These are phyloP conservation scores for Ustilago xerochloae DNA, from an alignment of 1,284 basidiomycete genomes.

Conservation along the genomic window DNA sequence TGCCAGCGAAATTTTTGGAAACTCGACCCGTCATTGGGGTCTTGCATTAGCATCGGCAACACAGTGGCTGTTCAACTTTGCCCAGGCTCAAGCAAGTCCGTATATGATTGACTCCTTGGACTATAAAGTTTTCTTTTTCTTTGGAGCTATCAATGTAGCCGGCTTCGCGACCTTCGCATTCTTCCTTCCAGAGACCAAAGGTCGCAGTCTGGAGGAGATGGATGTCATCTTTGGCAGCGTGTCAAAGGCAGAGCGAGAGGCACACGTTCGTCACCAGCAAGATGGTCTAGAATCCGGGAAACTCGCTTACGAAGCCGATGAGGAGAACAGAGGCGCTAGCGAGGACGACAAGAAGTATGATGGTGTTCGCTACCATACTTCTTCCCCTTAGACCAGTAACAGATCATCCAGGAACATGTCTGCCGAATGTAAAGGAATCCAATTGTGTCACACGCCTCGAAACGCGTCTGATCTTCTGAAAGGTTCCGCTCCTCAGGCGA, in stretches of 20 bases:
- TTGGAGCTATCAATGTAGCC: conserved; percentile 67
- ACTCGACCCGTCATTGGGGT: conserved; percentile 68
- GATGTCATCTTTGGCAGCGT: conserved; percentile 81
- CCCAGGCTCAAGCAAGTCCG: conserved; percentile 69
- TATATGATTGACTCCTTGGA: conserved; percentile 68
- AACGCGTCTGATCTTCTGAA: too few species aligned
- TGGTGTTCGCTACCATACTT: conserved; percentile 3
- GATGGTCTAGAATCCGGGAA: background rate
- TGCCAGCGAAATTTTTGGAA: conserved; percentile 70
- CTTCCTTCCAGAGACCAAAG: conserved; percentile 70
- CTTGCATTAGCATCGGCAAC: conserved; percentile 69
- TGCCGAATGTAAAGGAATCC: too few species aligned
- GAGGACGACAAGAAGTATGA: conserved; percentile 5
- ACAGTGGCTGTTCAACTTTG: conserved; percentile 69
- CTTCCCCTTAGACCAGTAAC: too few species aligned
- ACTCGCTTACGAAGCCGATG: background rate
- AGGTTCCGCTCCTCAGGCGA: too few species aligned
- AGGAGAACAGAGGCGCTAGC: conserved; percentile 4
- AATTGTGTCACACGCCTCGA: too few species aligned
- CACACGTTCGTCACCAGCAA: conserved; percentile 70
- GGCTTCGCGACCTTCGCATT: conserved; percentile 64
- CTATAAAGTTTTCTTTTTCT: conserved; percentile 69
- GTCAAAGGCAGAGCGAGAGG: conserved; percentile 73
- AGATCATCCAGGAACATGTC: too few species aligned
- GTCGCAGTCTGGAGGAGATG: conserved; percentile 74